These are phyloP conservation scores for Fusarium beomiforme DNA, from an alignment of 2,329 filamentous ascomycete species.

Conservation along the genomic window DNA sequence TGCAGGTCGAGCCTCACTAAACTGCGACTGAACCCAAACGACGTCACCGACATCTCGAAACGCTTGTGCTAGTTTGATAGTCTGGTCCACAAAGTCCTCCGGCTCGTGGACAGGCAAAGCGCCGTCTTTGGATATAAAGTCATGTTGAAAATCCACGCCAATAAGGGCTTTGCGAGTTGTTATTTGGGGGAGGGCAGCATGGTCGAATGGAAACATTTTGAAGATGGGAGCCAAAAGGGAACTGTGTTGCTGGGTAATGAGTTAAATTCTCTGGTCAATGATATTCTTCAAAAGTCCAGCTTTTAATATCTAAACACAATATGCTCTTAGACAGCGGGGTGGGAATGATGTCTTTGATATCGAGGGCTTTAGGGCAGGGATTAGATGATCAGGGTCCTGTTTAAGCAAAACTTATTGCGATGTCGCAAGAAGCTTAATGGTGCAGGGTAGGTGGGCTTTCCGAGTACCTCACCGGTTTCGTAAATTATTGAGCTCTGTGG, in stretches of 20 bases:
- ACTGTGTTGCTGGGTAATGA: background rate
- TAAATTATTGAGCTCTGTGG: background rate
- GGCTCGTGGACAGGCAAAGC: constrained; percentile 73
- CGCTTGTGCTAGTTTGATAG: constrained; percentile 71
- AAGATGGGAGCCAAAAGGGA: background rate
- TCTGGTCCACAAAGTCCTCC: constrained; percentile 72
- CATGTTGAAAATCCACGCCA: constrained; percentile 88
- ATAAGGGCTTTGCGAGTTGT: constrained; percentile 76
- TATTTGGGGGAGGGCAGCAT: constrained; percentile 64
- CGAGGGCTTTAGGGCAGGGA: constrained; percentile 27
- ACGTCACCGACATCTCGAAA: constrained; percentile 79
- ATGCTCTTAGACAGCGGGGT: constrained; percentile 10
- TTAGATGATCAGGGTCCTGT: constrained; percentile 14
- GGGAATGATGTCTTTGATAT: constrained; percentile 4
- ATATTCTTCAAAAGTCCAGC: background rate
- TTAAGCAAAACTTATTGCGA: constrained; percentile 26
- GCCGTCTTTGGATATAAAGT: constrained; percentile 78
- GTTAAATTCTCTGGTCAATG: background rate
- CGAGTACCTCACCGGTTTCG: background rate
- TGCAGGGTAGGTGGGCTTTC: constrained; percentile 24
- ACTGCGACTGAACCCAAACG: constrained; percentile 86
- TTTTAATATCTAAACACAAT: background rate
- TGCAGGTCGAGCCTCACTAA: constrained; percentile 68
- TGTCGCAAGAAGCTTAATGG: background rate
- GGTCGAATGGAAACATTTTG: constrained; percentile 67